phyloP scores from a whole-genome alignment of 805 yeast genomes.

The Pichia thaimueangensis region DNA sequence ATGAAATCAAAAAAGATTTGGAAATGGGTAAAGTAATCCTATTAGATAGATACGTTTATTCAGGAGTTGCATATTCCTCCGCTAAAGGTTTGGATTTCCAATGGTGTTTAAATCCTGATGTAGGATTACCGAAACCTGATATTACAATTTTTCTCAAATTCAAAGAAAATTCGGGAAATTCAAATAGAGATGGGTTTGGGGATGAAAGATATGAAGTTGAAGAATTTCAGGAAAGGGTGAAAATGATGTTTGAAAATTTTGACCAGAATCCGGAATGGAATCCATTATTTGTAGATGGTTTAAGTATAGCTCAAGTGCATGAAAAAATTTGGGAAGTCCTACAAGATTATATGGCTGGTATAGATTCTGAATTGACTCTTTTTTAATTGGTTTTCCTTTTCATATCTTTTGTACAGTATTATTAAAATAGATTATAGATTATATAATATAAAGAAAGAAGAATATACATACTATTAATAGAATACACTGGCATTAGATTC shows the following conservation, averaged over 20 bases:
- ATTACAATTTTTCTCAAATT: conserved; percentile 69
- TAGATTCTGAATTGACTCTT: conserved; percentile 7
- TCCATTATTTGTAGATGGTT: conserved; percentile 54
- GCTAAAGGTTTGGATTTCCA: conserved; percentile 69
- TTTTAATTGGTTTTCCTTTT: conserved; percentile 9
- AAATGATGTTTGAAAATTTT: conserved; percentile 47
- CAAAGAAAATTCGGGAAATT: conserved; percentile 37
- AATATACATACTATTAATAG: background rate
- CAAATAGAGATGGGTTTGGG: conserved; percentile 74
- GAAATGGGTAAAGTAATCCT: conserved; percentile 50
- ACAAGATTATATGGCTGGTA: conserved; percentile 15
- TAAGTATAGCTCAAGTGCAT: conserved; percentile 50
- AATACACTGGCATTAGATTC: background rate
- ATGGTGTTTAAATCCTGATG: conserved; percentile 82
- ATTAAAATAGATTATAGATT: too few relatives aligned
- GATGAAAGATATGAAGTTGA: conserved; percentile 83
- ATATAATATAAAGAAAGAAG: background rate
- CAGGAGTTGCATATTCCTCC: conserved; percentile 87
- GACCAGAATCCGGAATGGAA: conserved; percentile 30
- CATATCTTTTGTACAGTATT: background rate
- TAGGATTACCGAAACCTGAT: conserved; percentile 85
- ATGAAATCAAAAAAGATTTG: conserved; percentile 39
- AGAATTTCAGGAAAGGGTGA: conserved; percentile 71
- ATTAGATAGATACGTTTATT: conserved; percentile 82
- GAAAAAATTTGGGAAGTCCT: conserved; percentile 36